Conservation (phyloP, 495 filamentous ascomycete genomes). For the Apiosordaria backusii region DNA sequence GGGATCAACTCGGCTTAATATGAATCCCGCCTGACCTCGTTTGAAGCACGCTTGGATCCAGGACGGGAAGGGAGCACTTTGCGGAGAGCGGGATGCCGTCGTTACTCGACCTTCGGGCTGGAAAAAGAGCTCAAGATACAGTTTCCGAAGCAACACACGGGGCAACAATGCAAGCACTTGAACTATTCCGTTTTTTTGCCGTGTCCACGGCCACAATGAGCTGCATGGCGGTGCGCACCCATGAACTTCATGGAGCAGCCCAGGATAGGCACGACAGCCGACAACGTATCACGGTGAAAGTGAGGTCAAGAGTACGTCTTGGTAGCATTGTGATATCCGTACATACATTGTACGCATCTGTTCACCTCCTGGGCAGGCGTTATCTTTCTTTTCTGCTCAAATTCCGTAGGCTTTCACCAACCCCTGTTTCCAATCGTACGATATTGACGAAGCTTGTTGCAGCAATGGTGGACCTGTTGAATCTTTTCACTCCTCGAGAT, state of each 20-base stretch:
- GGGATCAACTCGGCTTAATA: background rate
- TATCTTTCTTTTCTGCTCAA: background rate
- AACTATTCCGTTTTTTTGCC: background rate
- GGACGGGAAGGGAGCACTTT: slow-evolving; percentile 3
- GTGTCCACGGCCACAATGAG: background rate
- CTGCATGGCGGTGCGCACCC: background rate
- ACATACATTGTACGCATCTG: background rate
- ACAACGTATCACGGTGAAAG: background rate
- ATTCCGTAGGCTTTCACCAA: background rate
- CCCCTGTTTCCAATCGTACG: slow-evolving; percentile 4
- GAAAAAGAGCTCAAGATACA: background rate
- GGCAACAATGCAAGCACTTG: slow-evolving; percentile 1
- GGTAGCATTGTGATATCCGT: slow-evolving; percentile 1
- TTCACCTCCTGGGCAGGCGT: too few relatives aligned
- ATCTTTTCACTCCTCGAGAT: background rate
- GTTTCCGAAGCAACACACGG: background rate
- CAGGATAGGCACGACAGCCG: background rate
- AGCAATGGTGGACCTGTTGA: background rate
- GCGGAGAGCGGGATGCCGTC: background rate
- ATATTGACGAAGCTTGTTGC: slow-evolving; percentile 2
- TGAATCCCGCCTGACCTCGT: background rate
- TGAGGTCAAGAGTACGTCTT: background rate
- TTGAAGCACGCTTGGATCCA: background rate
- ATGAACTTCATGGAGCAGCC: background rate
- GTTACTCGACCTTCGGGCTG: background rate